These are phyloP conservation scores for Amyloporia xantha DNA, from an alignment of 768 basidiomycete species.

Conservation along the genomic window DNA sequence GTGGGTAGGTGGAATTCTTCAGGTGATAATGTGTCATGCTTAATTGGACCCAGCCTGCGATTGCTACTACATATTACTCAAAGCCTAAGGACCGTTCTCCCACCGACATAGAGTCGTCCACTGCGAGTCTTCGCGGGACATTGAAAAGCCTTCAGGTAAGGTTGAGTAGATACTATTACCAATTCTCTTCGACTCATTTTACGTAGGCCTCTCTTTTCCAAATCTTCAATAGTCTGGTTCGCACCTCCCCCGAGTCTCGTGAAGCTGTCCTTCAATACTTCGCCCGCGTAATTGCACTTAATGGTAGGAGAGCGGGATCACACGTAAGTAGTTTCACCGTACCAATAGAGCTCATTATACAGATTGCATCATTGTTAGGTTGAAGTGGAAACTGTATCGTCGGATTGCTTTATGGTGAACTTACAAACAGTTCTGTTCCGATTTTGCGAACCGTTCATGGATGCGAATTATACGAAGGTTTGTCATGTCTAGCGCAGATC, in stretches of 20 bases:
- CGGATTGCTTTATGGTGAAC: slow-evolving; percentile 92
- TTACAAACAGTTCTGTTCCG: slow-evolving; percentile 74
- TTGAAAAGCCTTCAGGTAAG: slow-evolving; percentile 77
- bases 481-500: no score
- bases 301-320: slow-evolving; percentile 86
- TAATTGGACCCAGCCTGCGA: slow-evolving; percentile 48
- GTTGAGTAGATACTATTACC: not conserved
- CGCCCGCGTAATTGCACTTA: slow-evolving; percentile 63
- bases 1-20: slow-evolving; percentile 52
- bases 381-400: slow-evolving; percentile 77
- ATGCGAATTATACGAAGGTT: slow-evolving; percentile 84
- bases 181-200: slow-evolving; percentile 12
- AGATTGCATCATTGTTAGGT: no score
- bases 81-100: slow-evolving; percentile 71
- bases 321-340: slow-evolving; percentile 56
- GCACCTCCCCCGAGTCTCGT: slow-evolving; percentile 68
- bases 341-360: no score
- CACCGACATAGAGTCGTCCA: slow-evolving; percentile 75
- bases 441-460: slow-evolving; percentile 94
- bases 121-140: slow-evolving; percentile 79
- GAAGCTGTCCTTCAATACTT: slow-evolving; percentile 85
- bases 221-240: slow-evolving; percentile 82
- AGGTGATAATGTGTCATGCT: slow-evolving; percentile 1
- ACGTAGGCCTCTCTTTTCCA: slow-evolving; percentile 66
- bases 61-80: slow-evolving; percentile 78